Evolutionary conservation across 2,329 filamentous ascomycete species (phyloP).

Genomic region (Cadophora malorum): DNA sequence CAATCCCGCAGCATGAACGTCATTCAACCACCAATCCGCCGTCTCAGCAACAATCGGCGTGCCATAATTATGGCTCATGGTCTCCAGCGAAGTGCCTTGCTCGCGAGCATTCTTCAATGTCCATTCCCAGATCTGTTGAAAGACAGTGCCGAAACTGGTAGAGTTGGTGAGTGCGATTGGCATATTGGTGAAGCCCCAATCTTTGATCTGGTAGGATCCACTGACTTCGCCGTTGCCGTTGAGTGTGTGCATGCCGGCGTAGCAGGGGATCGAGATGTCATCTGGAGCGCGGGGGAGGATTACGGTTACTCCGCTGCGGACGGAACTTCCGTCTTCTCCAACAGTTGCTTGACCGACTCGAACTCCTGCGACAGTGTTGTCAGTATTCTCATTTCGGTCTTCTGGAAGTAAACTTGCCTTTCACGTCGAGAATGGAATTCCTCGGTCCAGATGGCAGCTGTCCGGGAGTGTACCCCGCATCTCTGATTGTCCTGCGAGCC

Average conservation of each 20-base stretch:
- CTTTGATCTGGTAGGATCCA: slow-evolving; percentile 41
- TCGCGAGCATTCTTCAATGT: slow-evolving; percentile 33
- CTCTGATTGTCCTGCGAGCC: slow-evolving; percentile 39
- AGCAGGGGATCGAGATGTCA: slow-evolving; percentile 42
- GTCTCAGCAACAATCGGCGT: slow-evolving; percentile 66
- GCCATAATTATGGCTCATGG: slow-evolving; percentile 43
- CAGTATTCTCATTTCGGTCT: not conserved
- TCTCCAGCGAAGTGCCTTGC: slow-evolving; percentile 30
- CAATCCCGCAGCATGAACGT: slow-evolving; percentile 61
- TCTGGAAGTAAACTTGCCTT: slow-evolving; percentile 27
- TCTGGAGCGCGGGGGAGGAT: slow-evolving; percentile 42
- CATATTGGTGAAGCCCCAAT: slow-evolving; percentile 45
- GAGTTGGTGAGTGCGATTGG: slow-evolving; percentile 49
- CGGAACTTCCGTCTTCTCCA: slow-evolving; percentile 39
- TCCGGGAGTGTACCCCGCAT: slow-evolving; percentile 41
- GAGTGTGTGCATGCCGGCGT: slow-evolving; percentile 41
- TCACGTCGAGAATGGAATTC: slow-evolving; percentile 44
- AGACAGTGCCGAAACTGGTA: slow-evolving; percentile 47
- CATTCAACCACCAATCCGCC: slow-evolving; percentile 66
- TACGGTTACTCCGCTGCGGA: slow-evolving; percentile 41
- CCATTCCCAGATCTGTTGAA: slow-evolving; percentile 43
- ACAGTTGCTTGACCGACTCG: slow-evolving; percentile 42
- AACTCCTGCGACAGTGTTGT: slow-evolving; percentile 34
- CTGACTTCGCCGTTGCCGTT: slow-evolving; percentile 45
- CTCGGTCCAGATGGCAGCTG: slow-evolving; percentile 39